Base-by-base conservation (phyloP, 2,329 filamentous ascomycete species). In the Colletotrichum tropicale region DNA sequence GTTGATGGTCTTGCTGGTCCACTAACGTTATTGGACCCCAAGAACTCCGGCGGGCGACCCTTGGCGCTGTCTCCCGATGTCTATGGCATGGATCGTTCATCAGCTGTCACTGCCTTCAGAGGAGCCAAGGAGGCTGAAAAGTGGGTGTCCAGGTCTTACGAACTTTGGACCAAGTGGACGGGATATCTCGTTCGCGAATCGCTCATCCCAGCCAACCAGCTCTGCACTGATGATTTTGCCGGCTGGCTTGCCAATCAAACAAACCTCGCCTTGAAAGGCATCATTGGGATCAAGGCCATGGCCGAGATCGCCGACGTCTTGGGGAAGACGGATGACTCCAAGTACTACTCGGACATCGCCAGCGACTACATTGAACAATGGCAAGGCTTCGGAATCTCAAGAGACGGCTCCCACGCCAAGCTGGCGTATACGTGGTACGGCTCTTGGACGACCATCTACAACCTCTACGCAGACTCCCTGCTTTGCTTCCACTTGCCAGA, bases 391-490 rank as follows among this genome's bases (percentile, higher is more conserved):
- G 94, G 91, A 67, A 91, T 95, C 79, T 94, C 93, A 8, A 89
- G 93, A 34, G 94, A 96, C 80, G 89, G 90, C 61, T 91, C 91
- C 0, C 94, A 95, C 81, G 93, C 94, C 32, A 96, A 96, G 82
- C 86, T 96, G 34, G 92, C 94, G 5, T 96, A 96, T 81, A 90
- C 94, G 77, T 96, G 94, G 94, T 94, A 94, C 78, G 94, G 94
- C 16, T 95, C 93, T 66, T 96, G 94, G 94, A 95, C 94, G 8
- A 95, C 94, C 0, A 88, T 96, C 26, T 96, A 96, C 84, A 95
- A 94, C 78, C 88, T 96, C 15, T 96, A 93, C 83, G 93, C 94
- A 28, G 94, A 96, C 81, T 81, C 80, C 89, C 91, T 96, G 26
- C 90, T 97, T 38, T 97, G 95, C 85, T 97, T 97, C 87, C 94